phyloP scores from a whole-genome alignment of 108 stramenopile genomes.

The Fistulifera pelliculosa region DNA sequence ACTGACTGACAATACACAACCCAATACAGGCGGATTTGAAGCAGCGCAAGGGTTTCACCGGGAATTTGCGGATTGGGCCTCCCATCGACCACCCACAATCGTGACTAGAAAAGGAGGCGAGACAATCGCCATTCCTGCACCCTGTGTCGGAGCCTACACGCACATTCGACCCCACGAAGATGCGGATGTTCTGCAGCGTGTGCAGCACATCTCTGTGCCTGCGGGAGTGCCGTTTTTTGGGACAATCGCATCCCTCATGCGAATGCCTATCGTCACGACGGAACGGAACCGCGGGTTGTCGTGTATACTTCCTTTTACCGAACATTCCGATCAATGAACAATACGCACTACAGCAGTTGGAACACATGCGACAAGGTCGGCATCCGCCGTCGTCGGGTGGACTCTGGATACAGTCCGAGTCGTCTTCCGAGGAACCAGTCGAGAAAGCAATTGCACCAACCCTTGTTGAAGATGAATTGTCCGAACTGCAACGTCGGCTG shows the following conservation, averaged over 20 bases:
- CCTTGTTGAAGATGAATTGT: no score
- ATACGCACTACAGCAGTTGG: slow-evolving; percentile 64
- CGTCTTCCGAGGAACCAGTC: no score
- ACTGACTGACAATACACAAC: slow-evolving; percentile 62
- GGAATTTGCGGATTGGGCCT: slow-evolving; percentile 69
- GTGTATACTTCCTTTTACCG: slow-evolving; percentile 86
- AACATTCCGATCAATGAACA: slow-evolving; percentile 62
- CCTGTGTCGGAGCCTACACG: slow-evolving; percentile 87
- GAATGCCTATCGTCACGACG: slow-evolving; percentile 70
- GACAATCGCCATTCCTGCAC: slow-evolving; percentile 15
- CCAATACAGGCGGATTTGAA: slow-evolving; percentile 89
- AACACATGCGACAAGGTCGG: slow-evolving; percentile 20
- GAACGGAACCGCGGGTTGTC: slow-evolving; percentile 54
- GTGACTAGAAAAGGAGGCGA: slow-evolving; percentile 6
- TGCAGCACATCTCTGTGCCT: slow-evolving; percentile 67
- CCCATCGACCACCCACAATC: slow-evolving; percentile 20
- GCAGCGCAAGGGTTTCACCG: slow-evolving; percentile 83
- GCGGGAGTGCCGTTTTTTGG: slow-evolving; percentile 88
- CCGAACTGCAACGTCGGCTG: no score
- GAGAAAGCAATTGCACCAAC: no score
- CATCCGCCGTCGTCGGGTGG: background rate
- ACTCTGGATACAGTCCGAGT: no score
- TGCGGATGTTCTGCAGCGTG: slow-evolving; percentile 44
- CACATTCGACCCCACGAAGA: slow-evolving; percentile 85
- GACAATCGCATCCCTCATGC: slow-evolving; percentile 89